phyloP scores from a whole-genome alignment of 495 filamentous ascomycete species.

The Xylaria castorea region DNA sequence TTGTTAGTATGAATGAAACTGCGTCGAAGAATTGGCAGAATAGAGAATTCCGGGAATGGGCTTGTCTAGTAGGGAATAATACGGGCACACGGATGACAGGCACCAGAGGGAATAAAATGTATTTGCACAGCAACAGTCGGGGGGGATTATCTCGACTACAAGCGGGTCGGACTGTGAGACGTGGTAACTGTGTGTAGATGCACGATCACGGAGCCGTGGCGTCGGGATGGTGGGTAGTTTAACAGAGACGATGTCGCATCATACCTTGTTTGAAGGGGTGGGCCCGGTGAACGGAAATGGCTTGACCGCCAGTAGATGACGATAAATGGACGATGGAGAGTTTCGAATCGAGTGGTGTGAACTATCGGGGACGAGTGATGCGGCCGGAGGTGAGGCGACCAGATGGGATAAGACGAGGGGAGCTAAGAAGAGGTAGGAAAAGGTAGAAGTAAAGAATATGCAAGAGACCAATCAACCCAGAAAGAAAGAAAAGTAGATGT shows the following conservation, averaged over 20 bases:
- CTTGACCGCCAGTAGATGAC: slow-evolving; percentile 11
- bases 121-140: background rate
- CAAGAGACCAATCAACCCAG: slow-evolving; percentile 7
- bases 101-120: background rate
- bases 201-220: slow-evolving; percentile 2
- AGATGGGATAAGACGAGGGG: background rate
- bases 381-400: slow-evolving; percentile 7
- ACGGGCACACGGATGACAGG: background rate
- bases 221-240: slow-evolving; percentile 1
- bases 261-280: slow-evolving; percentile 27
- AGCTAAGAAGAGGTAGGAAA: too few species aligned
- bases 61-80: background rate
- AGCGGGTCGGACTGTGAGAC: slow-evolving; percentile 8
- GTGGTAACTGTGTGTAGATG: background rate
- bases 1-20: slow-evolving; percentile 10
- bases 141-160: slow-evolving; percentile 12
- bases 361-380: slow-evolving; percentile 12
- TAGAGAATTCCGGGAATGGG: background rate
- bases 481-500: background rate
- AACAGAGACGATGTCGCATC: slow-evolving; percentile 10
- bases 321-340: slow-evolving; percentile 13
- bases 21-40: background rate
- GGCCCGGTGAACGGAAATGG: slow-evolving; percentile 2
- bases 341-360: background rate
- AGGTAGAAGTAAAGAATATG: background rate